Conservation (phyloP, 1,139 yeast genomes). For the Candida anutae region DNA sequence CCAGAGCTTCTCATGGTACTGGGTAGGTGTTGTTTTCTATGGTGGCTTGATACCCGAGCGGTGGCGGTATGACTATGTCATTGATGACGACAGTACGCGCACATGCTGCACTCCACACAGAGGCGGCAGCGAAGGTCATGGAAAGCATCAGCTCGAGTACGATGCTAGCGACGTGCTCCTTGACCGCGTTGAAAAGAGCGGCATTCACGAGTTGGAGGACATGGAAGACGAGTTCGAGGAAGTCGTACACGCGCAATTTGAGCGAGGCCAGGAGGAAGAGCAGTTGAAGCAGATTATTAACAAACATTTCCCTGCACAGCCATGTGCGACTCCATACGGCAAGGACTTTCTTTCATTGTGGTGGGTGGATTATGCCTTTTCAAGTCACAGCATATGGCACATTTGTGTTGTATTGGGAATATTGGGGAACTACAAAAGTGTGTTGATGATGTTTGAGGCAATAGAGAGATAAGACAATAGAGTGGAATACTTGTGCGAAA, state of each 20-base stretch:
- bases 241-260: constrained; percentile 4
- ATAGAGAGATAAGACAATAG: constrained; percentile 4
- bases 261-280: constrained; percentile 11
- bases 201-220: constrained; percentile 30
- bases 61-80: constrained; percentile 61
- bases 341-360: constrained; percentile 56
- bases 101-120: constrained; percentile 17
- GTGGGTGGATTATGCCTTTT: constrained; percentile 75
- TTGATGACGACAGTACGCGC: constrained; percentile 39
- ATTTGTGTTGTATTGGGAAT: constrained; percentile 82
- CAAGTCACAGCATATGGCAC: constrained; percentile 93
- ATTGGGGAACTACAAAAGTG: constrained; percentile 74
- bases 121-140: constrained; percentile 1
- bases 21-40: constrained; percentile 78
- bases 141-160: constrained; percentile 15
- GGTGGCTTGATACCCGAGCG: constrained; percentile 88
- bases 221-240: constrained; percentile 17
- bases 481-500: constrained; percentile 5
- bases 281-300: constrained; percentile 30
- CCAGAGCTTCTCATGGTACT: constrained; percentile 66
- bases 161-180: constrained; percentile 25
- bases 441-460: constrained; percentile 56
- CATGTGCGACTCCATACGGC: constrained; percentile 35
- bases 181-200: constrained; percentile 38
- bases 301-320: constrained; percentile 49